Percentiles rank a stretch among this genome's conserved stretches.
Conservation (phyloP, 176 grass and related monocot species). For the Alopecurus myosuroides region DNA sequence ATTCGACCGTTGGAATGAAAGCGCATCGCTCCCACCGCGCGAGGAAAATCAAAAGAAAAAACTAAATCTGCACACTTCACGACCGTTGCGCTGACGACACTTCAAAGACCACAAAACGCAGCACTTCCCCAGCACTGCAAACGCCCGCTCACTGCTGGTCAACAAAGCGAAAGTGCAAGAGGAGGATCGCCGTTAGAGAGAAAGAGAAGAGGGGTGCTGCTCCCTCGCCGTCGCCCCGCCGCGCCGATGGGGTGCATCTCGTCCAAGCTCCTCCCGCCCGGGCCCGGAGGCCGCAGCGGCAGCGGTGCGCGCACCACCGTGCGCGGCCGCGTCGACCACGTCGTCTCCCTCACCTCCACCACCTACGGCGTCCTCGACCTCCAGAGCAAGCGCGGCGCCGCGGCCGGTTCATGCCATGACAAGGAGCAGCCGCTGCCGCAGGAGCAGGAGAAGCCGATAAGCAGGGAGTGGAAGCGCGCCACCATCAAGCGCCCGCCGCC, state of each 20-base stretch:
- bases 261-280: conserved; percentile 69
- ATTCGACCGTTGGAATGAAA: conserved; percentile 49
- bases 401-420: neutral
- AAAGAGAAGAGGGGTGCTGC: neutral
- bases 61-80: conserved; percentile 4
- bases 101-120: conserved; percentile 49
- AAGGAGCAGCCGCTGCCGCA: conserved; percentile 17
- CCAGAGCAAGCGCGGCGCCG: conserved; percentile 24
- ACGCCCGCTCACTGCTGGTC: neutral
- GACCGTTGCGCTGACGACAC: conserved; percentile 45
- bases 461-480: conserved; percentile 48
- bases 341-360: conserved; percentile 89
- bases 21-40: neutral
- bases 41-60: conserved; percentile 31
- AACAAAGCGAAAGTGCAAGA: conserved; percentile 7
- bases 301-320: conserved; percentile 22
- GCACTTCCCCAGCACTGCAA: neutral
- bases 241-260: conserved; percentile 87
- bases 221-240: neutral
- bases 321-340: conserved; percentile 52
- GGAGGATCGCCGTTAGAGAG: neutral
- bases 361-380: conserved; percentile 90
- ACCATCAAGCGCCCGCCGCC: conserved; percentile 37
- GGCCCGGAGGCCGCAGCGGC: conserved; percentile 36
- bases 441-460: conserved; percentile 57